phyloP scores from a whole-genome alignment of 2,329 filamentous ascomycete genomes.

The Pyrenophora teres region DNA sequence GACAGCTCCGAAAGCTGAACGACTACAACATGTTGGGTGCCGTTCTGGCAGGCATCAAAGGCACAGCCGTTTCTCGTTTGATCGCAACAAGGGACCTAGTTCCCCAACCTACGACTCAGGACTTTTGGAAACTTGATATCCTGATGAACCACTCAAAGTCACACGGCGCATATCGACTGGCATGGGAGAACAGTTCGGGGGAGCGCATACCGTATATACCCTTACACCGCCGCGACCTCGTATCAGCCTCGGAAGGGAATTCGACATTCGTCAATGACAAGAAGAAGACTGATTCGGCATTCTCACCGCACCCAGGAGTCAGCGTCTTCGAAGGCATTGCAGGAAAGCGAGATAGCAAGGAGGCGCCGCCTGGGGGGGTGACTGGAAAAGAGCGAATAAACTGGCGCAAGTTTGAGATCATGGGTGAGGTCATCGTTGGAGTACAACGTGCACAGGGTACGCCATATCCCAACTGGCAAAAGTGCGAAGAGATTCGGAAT shows the following conservation, averaged over 20 bases:
- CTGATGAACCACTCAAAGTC: slow-evolving; percentile 93
- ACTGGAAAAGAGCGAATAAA: slow-evolving; percentile 72
- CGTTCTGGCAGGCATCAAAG: slow-evolving; percentile 88
- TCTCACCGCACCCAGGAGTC: slow-evolving; percentile 43
- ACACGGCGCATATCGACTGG: slow-evolving; percentile 92
- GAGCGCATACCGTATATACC: slow-evolving; percentile 94
- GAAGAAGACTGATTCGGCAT: slow-evolving; percentile 30
- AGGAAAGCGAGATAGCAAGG: slow-evolving; percentile 48
- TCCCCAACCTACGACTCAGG: slow-evolving; percentile 71
- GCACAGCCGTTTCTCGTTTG: slow-evolving; percentile 82
- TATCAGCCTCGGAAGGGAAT: slow-evolving; percentile 91
- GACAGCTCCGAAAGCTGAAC: slow-evolving; percentile 84
- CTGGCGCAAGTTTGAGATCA: slow-evolving; percentile 97
- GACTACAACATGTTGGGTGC: slow-evolving; percentile 98
- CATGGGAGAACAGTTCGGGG: slow-evolving; percentile 92
- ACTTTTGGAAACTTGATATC: slow-evolving; percentile 85
- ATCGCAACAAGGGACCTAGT: slow-evolving; percentile 79
- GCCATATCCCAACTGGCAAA: slow-evolving; percentile 73
- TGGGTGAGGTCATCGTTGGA: slow-evolving; percentile 87
- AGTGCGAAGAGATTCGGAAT: slow-evolving; percentile 71
- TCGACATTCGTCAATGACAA: slow-evolving; percentile 76
- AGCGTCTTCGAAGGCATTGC: slow-evolving; percentile 38
- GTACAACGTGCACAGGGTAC: slow-evolving; percentile 90
- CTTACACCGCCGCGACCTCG: slow-evolving; percentile 84
- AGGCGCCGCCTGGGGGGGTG: slow-evolving; percentile 45